Conservation (phyloP, 148 eudicot genomes). For the Fagopyrum esculentum region DNA sequence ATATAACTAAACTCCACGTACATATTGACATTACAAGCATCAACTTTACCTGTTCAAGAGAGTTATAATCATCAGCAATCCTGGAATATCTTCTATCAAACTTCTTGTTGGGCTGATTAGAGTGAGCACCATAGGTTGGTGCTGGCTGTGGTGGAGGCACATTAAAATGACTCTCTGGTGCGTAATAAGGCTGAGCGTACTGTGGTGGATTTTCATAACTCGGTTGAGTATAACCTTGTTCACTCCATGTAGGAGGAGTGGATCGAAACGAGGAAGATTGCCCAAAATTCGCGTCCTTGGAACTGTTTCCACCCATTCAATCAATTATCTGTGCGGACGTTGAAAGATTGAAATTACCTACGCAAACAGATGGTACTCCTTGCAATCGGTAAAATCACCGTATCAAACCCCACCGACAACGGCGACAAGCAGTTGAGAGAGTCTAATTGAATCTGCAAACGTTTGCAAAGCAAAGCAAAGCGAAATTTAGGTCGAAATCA, state of each 20-base stretch:
- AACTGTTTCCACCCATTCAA: constrained; percentile 18
- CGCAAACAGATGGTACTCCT: constrained; percentile 5
- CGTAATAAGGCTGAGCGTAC: constrained; percentile 18
- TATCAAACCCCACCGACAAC: background rate
- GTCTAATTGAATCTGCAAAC: background rate
- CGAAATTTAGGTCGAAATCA: background rate
- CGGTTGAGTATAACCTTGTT: constrained; percentile 13
- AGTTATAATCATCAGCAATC: constrained; percentile 21
- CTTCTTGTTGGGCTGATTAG: constrained; percentile 17
- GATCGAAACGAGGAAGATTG: constrained; percentile 14
- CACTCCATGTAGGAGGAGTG: constrained; percentile 4
- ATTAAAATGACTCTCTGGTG: constrained; percentile 14
- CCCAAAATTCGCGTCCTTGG: background rate
- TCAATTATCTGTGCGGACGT: background rate
- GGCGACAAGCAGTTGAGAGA: background rate
- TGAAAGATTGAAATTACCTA: background rate
- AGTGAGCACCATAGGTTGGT: constrained; percentile 9
- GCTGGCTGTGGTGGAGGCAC: constrained; percentile 1
- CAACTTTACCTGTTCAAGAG: constrained; percentile 20
- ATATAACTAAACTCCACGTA: background rate
- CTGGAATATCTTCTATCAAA: constrained; percentile 23
- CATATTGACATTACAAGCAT: background rate
- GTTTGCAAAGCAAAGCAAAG: background rate
- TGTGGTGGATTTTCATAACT: constrained; percentile 9
- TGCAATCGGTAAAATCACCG: background rate